phyloP scores from a whole-genome alignment of 2,329 filamentous ascomycete species.

The Elsinoe fawcettii region DNA sequence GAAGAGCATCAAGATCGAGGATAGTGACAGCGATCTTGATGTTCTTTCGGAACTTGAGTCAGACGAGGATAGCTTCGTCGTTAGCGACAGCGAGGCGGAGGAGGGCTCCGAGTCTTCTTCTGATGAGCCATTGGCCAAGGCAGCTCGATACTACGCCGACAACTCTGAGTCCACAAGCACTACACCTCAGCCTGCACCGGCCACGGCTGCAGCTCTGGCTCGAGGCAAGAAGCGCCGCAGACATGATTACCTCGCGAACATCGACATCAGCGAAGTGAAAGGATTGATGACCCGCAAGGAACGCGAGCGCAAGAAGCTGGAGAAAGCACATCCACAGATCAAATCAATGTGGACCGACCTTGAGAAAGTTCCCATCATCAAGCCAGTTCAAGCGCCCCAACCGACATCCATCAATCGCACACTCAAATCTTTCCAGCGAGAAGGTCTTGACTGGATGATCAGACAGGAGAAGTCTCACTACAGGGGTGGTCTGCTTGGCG shows the following conservation, averaged over 20 bases:
- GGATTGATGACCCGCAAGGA: constrained; percentile 24
- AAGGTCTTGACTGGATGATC: constrained; percentile 91
- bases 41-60: constrained; percentile 24
- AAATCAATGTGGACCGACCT: constrained; percentile 78
- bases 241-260: constrained; percentile 16
- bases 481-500: constrained; percentile 83
- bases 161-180: background rate
- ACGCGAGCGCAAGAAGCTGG: constrained; percentile 58
- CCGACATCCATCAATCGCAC: constrained; percentile 71
- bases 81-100: constrained; percentile 31
- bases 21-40: constrained; percentile 36
- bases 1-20: constrained; percentile 22
- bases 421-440: constrained; percentile 87
- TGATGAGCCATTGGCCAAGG: constrained; percentile 24
- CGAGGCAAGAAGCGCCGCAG: constrained; percentile 14
- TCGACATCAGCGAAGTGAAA: constrained; percentile 22
- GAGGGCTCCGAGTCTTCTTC: constrained; percentile 25
- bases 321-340: constrained; percentile 68
- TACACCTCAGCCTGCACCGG: constrained; percentile 12
- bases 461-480: constrained; percentile 79
- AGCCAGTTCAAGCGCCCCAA: constrained; percentile 57
- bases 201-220: constrained; percentile 14
- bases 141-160: background rate
- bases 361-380: constrained; percentile 58
- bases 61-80: constrained; percentile 34